A percentile compares a stretch with the other conserved stretches of the same genome.
Conservation (phyloP, 495 filamentous ascomycete species). For the Aspergillus ostianus region DNA sequence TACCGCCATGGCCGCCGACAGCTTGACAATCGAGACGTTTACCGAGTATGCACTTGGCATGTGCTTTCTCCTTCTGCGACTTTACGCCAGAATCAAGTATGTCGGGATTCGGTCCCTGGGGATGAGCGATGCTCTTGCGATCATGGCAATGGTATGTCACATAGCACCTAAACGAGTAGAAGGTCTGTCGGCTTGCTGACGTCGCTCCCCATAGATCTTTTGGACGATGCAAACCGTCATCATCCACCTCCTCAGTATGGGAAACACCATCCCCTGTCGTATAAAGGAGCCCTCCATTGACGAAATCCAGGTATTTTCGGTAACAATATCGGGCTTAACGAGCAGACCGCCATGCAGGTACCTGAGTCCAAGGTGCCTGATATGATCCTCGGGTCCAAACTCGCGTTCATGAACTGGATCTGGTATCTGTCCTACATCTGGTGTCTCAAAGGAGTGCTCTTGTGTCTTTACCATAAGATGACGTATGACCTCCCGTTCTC, state of each 20-base stretch:
- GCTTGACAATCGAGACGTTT: constrained; percentile 17
- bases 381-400: constrained; percentile 22
- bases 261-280: background rate
- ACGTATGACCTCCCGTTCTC: constrained; percentile 33
- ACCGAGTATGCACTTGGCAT: constrained; percentile 27
- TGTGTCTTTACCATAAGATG: constrained; percentile 50
- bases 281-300: background rate
- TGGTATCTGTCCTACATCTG: constrained; percentile 53
- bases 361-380: constrained; percentile 16
- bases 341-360: constrained; percentile 18
- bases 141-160: constrained; percentile 21
- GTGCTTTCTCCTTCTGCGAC: constrained; percentile 18
- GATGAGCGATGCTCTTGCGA: constrained; percentile 26
- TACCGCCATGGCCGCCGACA: constrained; percentile 12
- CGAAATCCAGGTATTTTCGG: constrained; percentile 13
- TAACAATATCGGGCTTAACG: constrained; percentile 23
- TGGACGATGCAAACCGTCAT: constrained; percentile 20
- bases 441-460: constrained; percentile 49
- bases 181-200: background rate
- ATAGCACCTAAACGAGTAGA: background rate
- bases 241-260: constrained; percentile 19
- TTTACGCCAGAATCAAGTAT: constrained; percentile 17
- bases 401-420: constrained; percentile 44
- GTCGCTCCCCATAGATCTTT: constrained; percentile 15
- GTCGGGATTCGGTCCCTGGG: constrained; percentile 18